A percentile compares a stretch with the other conserved stretches of the same genome.
These are phyloP conservation scores for Phialocephala subalpina DNA, from an alignment of 2,329 filamentous ascomycete species.

Conservation along the genomic window DNA sequence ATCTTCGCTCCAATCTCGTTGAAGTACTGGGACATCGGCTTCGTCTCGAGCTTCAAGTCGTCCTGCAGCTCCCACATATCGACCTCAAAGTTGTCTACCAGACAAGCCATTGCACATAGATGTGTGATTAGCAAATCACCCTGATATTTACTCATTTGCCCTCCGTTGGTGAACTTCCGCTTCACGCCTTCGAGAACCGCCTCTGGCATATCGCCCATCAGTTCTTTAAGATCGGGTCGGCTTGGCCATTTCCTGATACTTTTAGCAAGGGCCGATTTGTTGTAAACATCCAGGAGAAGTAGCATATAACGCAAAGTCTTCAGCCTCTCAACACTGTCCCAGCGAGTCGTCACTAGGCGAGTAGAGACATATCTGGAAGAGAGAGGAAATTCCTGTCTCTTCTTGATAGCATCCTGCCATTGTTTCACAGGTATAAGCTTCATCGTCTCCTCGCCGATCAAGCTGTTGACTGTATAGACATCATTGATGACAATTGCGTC, in stretches of 20 bases:
- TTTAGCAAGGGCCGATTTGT: conserved; percentile 54
- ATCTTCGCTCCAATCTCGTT: conserved; percentile 77
- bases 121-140: conserved; percentile 77
- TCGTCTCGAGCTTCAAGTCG: conserved; percentile 76
- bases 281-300: conserved; percentile 63
- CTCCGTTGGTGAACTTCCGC: conserved; percentile 71
- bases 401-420: conserved; percentile 74
- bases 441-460: conserved; percentile 75
- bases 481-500: conserved; percentile 73
- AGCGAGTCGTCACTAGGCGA: conserved; percentile 57
- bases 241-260: conserved; percentile 60
- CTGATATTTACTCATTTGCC: conserved; percentile 75
- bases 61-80: conserved; percentile 74
- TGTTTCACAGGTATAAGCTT: conserved; percentile 73
- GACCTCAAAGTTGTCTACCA: conserved; percentile 77
- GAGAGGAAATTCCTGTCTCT: conserved; percentile 63
- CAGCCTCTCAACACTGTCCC: conserved; percentile 61
- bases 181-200: conserved; percentile 71
- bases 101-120: conserved; percentile 73
- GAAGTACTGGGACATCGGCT: conserved; percentile 76
- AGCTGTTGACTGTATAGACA: conserved; percentile 72
- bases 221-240: conserved; percentile 66
- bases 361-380: conserved; percentile 71
- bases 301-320: conserved; percentile 68
- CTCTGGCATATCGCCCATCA: conserved; percentile 65